These are phyloP conservation scores for Podaxis carcinomalis DNA, from an alignment of 768 basidiomycete species.

Conservation along the genomic window DNA sequence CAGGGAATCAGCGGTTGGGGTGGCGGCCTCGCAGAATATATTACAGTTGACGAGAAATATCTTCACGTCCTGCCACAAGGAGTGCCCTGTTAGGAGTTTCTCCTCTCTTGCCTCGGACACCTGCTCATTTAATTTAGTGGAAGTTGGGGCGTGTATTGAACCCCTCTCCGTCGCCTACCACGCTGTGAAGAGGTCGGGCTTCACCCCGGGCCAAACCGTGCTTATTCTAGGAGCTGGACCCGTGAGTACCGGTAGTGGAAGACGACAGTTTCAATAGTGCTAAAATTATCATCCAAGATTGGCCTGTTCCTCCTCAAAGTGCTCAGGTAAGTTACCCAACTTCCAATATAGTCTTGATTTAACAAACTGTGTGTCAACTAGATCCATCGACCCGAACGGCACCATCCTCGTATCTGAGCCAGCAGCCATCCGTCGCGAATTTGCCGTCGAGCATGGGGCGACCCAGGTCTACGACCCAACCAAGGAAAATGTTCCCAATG, in stretches of 20 bases:
- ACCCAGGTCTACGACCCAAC: conserved; percentile 33
- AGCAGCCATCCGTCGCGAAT: conserved; percentile 29
- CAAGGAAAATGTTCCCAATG: conserved; percentile 22
- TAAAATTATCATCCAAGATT: conserved; percentile 22
- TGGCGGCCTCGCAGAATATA: conserved; percentile 44
- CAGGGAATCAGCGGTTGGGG: conserved; percentile 35
- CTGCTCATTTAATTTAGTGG: conserved; percentile 26
- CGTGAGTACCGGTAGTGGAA: conserved; percentile 21
- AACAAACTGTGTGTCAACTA: conserved; percentile 4
- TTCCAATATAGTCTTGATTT: neutral
- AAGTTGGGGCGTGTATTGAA: conserved; percentile 43
- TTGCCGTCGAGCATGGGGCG: conserved; percentile 34
- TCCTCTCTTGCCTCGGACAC: neutral
- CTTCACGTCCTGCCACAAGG: conserved; percentile 34
- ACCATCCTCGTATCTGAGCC: conserved; percentile 39
- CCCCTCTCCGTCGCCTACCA: conserved; percentile 45
- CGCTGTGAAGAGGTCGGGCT: conserved; percentile 36
- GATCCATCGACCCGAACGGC: conserved; percentile 22
- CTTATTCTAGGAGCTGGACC: conserved; percentile 45
- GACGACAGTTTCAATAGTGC: neutral
- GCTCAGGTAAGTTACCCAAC: conserved; percentile 20
- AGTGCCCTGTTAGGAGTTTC: conserved; percentile 26
- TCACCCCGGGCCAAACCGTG: conserved; percentile 31
- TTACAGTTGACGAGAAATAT: conserved; percentile 28
- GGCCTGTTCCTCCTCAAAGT: conserved; percentile 35